Conservation (phyloP, 2,329 filamentous ascomycete genomes). For the Lachnellula subtilissima region DNA sequence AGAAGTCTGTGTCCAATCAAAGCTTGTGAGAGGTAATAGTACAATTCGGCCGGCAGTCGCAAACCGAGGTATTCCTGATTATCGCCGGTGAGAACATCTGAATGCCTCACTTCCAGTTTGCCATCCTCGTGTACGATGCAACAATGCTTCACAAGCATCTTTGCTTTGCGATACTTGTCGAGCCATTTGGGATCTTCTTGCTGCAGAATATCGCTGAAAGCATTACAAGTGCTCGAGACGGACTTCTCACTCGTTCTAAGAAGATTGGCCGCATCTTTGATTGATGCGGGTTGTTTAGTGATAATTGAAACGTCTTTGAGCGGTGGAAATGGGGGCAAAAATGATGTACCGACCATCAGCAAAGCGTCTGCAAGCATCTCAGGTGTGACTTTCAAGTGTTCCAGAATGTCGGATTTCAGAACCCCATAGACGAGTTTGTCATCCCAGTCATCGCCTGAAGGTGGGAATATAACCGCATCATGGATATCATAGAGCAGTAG, state of each 20-base stretch:
- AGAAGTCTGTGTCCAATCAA: conserved; percentile 75
- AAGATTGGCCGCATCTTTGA: conserved; percentile 74
- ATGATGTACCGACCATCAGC: conserved; percentile 76
- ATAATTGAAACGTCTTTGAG: conserved; percentile 57
- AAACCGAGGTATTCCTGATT: conserved; percentile 89
- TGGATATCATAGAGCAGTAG: conserved; percentile 80
- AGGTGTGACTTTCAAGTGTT: conserved; percentile 59
- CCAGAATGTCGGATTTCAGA: conserved; percentile 66
- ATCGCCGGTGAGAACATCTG: conserved; percentile 70
- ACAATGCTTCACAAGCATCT: conserved; percentile 82
- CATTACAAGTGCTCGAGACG: conserved; percentile 68
- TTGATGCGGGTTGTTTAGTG: conserved; percentile 48
- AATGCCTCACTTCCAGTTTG: conserved; percentile 68
- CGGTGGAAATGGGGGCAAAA: conserved; percentile 73
- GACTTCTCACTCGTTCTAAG: conserved; percentile 65
- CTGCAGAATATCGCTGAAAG: conserved; percentile 74
- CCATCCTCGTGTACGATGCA: conserved; percentile 63
- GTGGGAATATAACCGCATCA: conserved; percentile 68
- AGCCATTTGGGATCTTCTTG: conserved; percentile 70
- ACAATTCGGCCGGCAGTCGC: conserved; percentile 82
- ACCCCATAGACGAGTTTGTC: conserved; percentile 56
- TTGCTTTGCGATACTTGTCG: conserved; percentile 80
- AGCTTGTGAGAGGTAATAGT: conserved; percentile 82
- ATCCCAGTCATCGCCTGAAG: conserved; percentile 59
- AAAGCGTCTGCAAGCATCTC: conserved; percentile 78